Percentiles rank a stretch among this genome's conserved stretches.
Evolutionary conservation across 371 early-diverging fungal species (phyloP).

Genomic region (Haplosporangium sp.): DNA sequence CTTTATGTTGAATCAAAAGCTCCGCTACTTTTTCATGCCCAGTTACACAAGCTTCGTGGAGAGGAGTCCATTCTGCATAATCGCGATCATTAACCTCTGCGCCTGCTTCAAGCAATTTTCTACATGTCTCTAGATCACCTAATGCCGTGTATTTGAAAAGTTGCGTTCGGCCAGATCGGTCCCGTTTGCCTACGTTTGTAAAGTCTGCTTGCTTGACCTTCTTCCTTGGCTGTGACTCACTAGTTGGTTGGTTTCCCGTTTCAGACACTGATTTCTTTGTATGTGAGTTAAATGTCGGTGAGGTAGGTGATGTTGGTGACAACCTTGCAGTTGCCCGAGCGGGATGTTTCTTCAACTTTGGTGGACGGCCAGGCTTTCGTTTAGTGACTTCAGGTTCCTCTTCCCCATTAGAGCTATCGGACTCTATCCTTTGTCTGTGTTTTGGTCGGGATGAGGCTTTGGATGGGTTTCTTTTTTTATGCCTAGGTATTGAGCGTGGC

Average conservation of each 20-base stretch:
- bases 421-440: slow-evolving; percentile 34
- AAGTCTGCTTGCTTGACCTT: slow-evolving; percentile 39
- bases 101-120: slow-evolving; percentile 60
- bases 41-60: slow-evolving; percentile 77
- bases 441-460: slow-evolving; percentile 14
- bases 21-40: slow-evolving; percentile 70
- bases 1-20: slow-evolving; percentile 65
- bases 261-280: slow-evolving; percentile 12
- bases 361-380: slow-evolving; percentile 35
- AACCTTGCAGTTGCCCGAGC: background rate
- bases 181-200: slow-evolving; percentile 63
- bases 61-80: slow-evolving; percentile 75
- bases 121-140: slow-evolving; percentile 64
- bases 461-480: background rate
- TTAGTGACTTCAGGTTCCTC: slow-evolving; percentile 14
- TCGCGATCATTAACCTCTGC: slow-evolving; percentile 71
- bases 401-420: slow-evolving; percentile 37
- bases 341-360: slow-evolving; percentile 21
- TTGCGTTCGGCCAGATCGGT: slow-evolving; percentile 70
- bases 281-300: slow-evolving; percentile 8
- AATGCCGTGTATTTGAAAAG: slow-evolving; percentile 65
- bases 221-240: slow-evolving; percentile 22
- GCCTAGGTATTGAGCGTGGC: slow-evolving; percentile 11
- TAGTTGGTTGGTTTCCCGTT: slow-evolving; percentile 2
- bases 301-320: slow-evolving; percentile 21